phyloP scores from a whole-genome alignment of 2,329 filamentous ascomycete species.

The Graphilbum fragrans region DNA sequence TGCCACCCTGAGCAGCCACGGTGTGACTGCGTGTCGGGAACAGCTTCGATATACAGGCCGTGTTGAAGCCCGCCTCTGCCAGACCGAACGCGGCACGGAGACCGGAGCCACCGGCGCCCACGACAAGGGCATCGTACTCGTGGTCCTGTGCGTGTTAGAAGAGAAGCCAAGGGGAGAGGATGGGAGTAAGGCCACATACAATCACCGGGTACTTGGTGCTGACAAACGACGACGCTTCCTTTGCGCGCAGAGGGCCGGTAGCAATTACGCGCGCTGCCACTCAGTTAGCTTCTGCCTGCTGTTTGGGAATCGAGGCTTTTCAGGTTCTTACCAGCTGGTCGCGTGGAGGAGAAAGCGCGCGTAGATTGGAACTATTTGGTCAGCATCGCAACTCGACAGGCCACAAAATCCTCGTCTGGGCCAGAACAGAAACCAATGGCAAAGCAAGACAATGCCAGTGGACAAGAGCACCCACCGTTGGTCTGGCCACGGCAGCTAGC shows the following conservation, averaged over 20 bases:
- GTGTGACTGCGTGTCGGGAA: slow-evolving; percentile 81
- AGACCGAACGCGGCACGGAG: slow-evolving; percentile 76
- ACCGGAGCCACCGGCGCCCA: slow-evolving; percentile 72
- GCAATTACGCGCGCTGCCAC: slow-evolving; percentile 67
- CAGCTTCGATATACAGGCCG: slow-evolving; percentile 76
- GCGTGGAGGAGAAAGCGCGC: slow-evolving; percentile 79
- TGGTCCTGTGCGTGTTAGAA: slow-evolving; percentile 67
- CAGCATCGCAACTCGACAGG: no score
- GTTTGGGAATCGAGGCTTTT: slow-evolving; percentile 4
- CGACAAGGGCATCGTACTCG: slow-evolving; percentile 96
- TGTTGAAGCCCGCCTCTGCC: slow-evolving; percentile 81
- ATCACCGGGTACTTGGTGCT: slow-evolving; percentile 90
- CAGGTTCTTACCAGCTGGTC: slow-evolving; percentile 60
- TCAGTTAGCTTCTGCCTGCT: background rate
- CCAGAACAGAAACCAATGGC: background rate
- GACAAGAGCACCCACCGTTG: slow-evolving; percentile 7
- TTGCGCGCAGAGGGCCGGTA: slow-evolving; percentile 76
- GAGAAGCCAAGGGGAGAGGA: background rate
- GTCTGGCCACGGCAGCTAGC: slow-evolving; percentile 9
- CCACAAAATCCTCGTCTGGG: no score
- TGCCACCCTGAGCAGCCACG: slow-evolving; percentile 70
- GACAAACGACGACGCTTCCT: slow-evolving; percentile 81
- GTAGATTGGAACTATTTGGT: slow-evolving; percentile 13
- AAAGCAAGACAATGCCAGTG: background rate
- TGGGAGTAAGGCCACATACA: slow-evolving; percentile 34